Percentiles rank a stretch among this genome's conserved stretches.
Evolutionary conservation across 2,329 filamentous ascomycete genomes (phyloP).

Genomic region (Pestalotiopsis sp.): DNA sequence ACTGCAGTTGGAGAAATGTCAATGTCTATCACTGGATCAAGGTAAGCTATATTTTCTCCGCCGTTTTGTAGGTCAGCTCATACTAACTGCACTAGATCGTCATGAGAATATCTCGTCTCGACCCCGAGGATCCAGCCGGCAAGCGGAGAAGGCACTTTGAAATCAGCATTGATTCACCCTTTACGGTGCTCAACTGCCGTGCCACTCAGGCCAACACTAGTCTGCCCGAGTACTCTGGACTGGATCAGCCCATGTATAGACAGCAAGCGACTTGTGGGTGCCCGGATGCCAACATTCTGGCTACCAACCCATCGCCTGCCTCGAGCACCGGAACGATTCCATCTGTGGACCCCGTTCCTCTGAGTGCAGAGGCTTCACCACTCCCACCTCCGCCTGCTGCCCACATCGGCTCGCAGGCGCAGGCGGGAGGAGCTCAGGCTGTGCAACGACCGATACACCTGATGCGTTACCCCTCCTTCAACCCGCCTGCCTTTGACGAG

Average conservation of each 20-base stretch:
- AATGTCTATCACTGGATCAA: constrained; percentile 98
- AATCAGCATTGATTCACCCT: constrained; percentile 94
- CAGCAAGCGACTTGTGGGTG: constrained; percentile 56
- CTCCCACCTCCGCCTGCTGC: constrained; percentile 58
- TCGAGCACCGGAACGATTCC: constrained; percentile 57
- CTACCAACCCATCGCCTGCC: constrained; percentile 67
- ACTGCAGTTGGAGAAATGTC: constrained; percentile 92
- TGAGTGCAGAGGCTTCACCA: constrained; percentile 24
- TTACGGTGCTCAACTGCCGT: constrained; percentile 89
- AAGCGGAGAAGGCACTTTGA: constrained; percentile 86
- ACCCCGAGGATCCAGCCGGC: constrained; percentile 71
- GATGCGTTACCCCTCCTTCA: constrained; percentile 80
- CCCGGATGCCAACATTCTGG: constrained; percentile 46
- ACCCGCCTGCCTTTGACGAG: constrained; percentile 84
- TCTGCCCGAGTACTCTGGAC: constrained; percentile 72
- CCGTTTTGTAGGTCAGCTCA: background rate
- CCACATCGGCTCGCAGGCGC: constrained; percentile 44
- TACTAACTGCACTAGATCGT: constrained; percentile 64
- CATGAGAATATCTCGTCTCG: constrained; percentile 84
- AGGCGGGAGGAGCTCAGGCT: constrained; percentile 21
- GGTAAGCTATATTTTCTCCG: constrained; percentile 48
- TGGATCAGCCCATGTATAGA: constrained; percentile 53
- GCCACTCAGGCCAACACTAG: constrained; percentile 90
- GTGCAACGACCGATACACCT: constrained; percentile 72
- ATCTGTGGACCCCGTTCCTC: constrained; percentile 34